Conservation (phyloP, 2,329 filamentous ascomycete species). For the Fusarium sp. region DNA sequence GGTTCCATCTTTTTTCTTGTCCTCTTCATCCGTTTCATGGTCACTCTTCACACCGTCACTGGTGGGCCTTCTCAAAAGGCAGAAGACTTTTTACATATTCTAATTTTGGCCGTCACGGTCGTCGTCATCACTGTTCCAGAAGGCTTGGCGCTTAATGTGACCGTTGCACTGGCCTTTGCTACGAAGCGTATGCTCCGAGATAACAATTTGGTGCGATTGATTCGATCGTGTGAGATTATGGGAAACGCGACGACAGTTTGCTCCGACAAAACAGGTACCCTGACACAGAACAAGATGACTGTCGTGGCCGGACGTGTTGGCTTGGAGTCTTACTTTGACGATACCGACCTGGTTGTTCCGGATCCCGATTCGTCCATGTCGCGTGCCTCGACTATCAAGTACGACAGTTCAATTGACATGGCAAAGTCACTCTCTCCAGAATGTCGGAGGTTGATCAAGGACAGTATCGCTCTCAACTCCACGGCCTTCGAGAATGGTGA, state of each 20-base stretch:
- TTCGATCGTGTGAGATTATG: constrained; percentile 73
- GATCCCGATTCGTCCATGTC: constrained; percentile 39
- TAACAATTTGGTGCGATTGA: constrained; percentile 69
- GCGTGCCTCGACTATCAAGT: constrained; percentile 38
- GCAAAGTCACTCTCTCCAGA: constrained; percentile 50
- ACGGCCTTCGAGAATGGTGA: constrained; percentile 65
- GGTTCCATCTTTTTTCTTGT: constrained; percentile 57
- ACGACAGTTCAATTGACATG: constrained; percentile 46
- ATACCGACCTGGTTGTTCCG: constrained; percentile 44
- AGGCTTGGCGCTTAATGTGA: constrained; percentile 70
- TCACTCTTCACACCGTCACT: constrained; percentile 50
- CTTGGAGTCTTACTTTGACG: constrained; percentile 52
- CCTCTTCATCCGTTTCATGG: constrained; percentile 56
- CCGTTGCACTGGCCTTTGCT: constrained; percentile 71
- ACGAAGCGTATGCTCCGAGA: constrained; percentile 73
- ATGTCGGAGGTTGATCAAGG: constrained; percentile 53
- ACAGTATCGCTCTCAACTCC: constrained; percentile 60
- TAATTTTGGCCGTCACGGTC: constrained; percentile 69
- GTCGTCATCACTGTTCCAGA: constrained; percentile 71
- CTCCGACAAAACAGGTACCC: constrained; percentile 74
- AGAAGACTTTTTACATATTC: constrained; percentile 67
- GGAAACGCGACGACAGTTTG: constrained; percentile 73
- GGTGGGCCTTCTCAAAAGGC: constrained; percentile 62
- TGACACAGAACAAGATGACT: constrained; percentile 73
- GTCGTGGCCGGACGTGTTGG: constrained; percentile 69